A percentile compares a stretch with the other conserved stretches of the same genome.
phyloP scores from a whole-genome alignment of 352 stramenopile genomes.

The Pythium phragmiticola region DNA sequence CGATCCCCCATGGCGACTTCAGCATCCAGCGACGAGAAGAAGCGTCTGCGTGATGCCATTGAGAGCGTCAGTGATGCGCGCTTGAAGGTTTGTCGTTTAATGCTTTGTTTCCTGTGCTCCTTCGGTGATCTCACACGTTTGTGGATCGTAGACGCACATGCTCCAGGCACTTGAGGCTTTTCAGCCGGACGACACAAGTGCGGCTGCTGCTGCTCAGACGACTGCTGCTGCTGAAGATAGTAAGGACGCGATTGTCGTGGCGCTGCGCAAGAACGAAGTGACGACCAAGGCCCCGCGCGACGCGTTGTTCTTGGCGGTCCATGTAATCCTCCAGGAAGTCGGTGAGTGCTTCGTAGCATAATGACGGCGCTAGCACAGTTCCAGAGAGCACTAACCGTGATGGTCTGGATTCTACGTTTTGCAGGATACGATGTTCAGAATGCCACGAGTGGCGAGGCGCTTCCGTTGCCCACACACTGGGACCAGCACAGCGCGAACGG shows the following conservation, averaged over 20 bases:
- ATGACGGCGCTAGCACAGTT: neutral
- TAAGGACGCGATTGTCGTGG: conserved; percentile 42
- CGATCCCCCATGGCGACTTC: conserved; percentile 8
- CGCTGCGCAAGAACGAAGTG: conserved; percentile 46
- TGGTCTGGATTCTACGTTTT: neutral
- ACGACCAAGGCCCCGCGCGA: conserved; percentile 51
- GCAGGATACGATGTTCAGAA: conserved; percentile 44
- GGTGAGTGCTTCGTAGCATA: conserved; percentile 33
- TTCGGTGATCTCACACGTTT: neutral
- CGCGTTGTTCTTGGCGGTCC: conserved; percentile 67
- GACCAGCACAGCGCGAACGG: conserved; percentile 56
- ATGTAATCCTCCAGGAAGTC: conserved; percentile 67
- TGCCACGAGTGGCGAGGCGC: conserved; percentile 23
- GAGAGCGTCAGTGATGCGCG: conserved; percentile 9
- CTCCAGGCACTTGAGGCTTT: conserved; percentile 56
- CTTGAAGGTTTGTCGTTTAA: conserved; percentile 20
- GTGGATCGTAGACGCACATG: conserved; percentile 61
- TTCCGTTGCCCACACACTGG: conserved; percentile 51
- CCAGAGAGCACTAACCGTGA: neutral
- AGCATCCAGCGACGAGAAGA: conserved; percentile 7
- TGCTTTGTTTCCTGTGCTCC: neutral
- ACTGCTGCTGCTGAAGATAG: conserved; percentile 28
- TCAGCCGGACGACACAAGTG: conserved; percentile 1
- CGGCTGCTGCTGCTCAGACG: neutral
- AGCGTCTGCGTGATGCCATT: conserved; percentile 24